Percentiles rank a stretch among this genome's conserved stretches.
Conservation (phyloP, 768 basidiomycete species). For the Naganishia onofrii region DNA sequence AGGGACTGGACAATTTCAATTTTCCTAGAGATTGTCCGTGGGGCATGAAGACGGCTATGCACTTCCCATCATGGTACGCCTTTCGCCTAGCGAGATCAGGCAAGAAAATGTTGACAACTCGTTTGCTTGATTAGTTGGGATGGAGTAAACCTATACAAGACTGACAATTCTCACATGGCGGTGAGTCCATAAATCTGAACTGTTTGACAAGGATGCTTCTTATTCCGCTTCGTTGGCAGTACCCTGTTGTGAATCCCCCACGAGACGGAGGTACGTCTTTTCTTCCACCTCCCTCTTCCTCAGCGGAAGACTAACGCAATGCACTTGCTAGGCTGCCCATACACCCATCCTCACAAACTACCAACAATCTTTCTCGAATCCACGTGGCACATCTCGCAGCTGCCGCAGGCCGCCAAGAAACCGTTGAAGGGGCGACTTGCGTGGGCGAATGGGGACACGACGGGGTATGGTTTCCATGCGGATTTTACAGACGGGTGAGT, state of each 20-base stretch:
- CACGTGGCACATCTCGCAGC: conserved; percentile 35
- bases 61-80: conserved; percentile 21
- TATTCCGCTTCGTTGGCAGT: background rate
- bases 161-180: conserved; percentile 41
- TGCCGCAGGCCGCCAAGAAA: conserved; percentile 30
- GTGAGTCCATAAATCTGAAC: conserved; percentile 14
- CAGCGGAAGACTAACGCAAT: background rate
- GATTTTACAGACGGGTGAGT: conserved; percentile 40
- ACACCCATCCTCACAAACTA: conserved; percentile 45
- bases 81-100: too few species aligned
- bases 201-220: background rate
- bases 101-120: conserved; percentile 14
- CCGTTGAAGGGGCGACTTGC: conserved; percentile 39
- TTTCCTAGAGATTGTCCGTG: conserved; percentile 15
- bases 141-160: conserved; percentile 43
- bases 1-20: conserved; percentile 21
- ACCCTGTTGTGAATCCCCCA: conserved; percentile 9
- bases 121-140: conserved; percentile 38
- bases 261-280: conserved; percentile 21
- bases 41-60: conserved; percentile 20
- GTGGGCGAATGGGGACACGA: conserved; percentile 62
- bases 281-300: background rate
- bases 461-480: conserved; percentile 61
- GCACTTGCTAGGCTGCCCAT: conserved; percentile 33
- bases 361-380: conserved; percentile 47